Percentiles rank a stretch among this genome's conserved stretches.
These are phyloP conservation scores for Gossypium ekmanianum DNA, from an alignment of 345 rosid genomes.

Conservation along the genomic window DNA sequence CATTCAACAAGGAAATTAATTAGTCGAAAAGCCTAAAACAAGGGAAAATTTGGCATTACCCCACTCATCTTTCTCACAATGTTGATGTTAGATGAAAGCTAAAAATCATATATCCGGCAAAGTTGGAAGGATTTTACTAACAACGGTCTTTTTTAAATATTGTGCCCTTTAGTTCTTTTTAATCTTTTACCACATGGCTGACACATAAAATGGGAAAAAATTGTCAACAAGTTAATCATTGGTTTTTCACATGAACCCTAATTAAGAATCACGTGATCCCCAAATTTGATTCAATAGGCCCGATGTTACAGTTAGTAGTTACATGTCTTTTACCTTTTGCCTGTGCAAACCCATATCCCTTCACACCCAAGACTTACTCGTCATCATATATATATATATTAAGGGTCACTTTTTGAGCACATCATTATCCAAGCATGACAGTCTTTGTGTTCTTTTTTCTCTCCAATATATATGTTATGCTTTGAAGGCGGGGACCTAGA, in stretches of 20 bases:
- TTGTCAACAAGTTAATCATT: not conserved
- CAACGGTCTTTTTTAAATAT: not conserved
- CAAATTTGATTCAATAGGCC: not conserved
- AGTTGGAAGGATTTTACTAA: not conserved
- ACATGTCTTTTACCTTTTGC: not conserved
- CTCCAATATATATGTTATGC: not conserved
- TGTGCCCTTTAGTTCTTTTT: no score
- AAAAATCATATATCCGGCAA: not conserved
- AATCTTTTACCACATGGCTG: no score
- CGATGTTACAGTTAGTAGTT: not conserved
- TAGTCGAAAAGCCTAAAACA: constrained; percentile 2
- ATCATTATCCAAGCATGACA: constrained; percentile 2
- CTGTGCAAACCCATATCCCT: not conserved
- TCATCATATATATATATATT: not conserved
- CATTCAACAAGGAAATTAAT: not conserved
- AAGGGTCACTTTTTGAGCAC: not conserved
- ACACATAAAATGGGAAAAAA: not conserved
- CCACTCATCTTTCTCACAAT: not conserved
- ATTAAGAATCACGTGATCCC: not conserved
- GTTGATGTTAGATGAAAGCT: not conserved
- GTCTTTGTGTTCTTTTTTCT: not conserved
- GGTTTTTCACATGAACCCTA: not conserved
- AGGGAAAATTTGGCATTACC: not conserved
- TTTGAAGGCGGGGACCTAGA: not conserved
- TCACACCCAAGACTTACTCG: not conserved